Conservation (phyloP, 2,329 filamentous ascomycete genomes). For the Truncatella angustata region DNA sequence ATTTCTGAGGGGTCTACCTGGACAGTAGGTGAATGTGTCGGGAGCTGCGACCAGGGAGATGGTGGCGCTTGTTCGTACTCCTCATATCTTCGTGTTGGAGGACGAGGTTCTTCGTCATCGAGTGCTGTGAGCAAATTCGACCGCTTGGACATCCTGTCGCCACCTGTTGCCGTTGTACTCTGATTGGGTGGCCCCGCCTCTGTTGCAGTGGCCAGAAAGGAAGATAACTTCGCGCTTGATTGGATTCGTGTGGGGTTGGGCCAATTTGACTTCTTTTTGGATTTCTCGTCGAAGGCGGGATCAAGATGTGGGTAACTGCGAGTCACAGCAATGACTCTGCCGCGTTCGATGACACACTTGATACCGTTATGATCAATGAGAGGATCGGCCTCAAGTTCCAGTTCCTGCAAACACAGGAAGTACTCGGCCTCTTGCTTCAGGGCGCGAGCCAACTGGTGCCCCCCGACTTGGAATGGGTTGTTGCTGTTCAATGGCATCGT, state of each 20-base stretch:
- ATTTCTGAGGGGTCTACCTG: slow-evolving; percentile 80
- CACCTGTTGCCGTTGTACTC: slow-evolving; percentile 25
- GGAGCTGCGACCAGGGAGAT: slow-evolving; percentile 95
- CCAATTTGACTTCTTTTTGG: slow-evolving; percentile 39
- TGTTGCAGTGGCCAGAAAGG: slow-evolving; percentile 42
- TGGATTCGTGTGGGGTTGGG: slow-evolving; percentile 41
- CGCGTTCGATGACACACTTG: slow-evolving; percentile 77
- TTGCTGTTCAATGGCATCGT: slow-evolving; percentile 45
- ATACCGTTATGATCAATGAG: slow-evolving; percentile 86
- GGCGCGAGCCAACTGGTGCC: slow-evolving; percentile 43
- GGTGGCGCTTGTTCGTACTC: slow-evolving; percentile 91
- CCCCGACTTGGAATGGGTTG: slow-evolving; percentile 52
- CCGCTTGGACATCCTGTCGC: slow-evolving; percentile 40
- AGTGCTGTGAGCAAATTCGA: slow-evolving; percentile 29
- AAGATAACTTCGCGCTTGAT: slow-evolving; percentile 49
- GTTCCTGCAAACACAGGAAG: slow-evolving; percentile 75
- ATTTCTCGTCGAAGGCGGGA: slow-evolving; percentile 34
- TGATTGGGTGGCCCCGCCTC: slow-evolving; percentile 27
- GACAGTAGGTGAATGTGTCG: slow-evolving; percentile 87
- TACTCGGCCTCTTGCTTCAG: slow-evolving; percentile 62
- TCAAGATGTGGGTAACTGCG: slow-evolving; percentile 71
- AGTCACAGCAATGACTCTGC: slow-evolving; percentile 79
- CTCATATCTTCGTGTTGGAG: slow-evolving; percentile 66
- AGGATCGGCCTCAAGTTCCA: slow-evolving; percentile 84
- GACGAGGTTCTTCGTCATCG: slow-evolving; percentile 45